Conservation (phyloP, 805 yeast genomes). For the Candida alai region DNA sequence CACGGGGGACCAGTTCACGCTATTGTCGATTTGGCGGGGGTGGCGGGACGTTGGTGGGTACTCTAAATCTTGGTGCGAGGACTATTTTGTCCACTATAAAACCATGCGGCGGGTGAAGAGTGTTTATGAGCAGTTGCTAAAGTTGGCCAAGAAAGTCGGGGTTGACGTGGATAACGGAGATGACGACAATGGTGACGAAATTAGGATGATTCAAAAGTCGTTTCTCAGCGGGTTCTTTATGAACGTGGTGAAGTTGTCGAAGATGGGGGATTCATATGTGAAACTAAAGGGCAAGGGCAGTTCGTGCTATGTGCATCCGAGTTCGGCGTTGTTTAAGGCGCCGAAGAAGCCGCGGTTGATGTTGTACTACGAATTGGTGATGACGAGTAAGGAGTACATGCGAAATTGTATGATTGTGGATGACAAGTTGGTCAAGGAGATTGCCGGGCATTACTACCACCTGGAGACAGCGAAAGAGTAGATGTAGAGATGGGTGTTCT, state of each 20-base stretch:
- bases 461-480: too few species aligned
- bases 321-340: slow-evolving; percentile 60
- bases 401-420: slow-evolving; percentile 70
- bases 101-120: slow-evolving; percentile 66
- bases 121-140: slow-evolving; percentile 64
- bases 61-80: slow-evolving; percentile 80
- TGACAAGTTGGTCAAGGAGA: slow-evolving; percentile 28
- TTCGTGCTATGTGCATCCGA: slow-evolving; percentile 74
- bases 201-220: slow-evolving; percentile 45
- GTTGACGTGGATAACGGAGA: slow-evolving; percentile 27
- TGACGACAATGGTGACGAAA: slow-evolving; percentile 19
- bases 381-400: slow-evolving; percentile 88
- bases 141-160: slow-evolving; percentile 54
- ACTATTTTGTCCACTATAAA: slow-evolving; percentile 74
- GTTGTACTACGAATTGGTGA: slow-evolving; percentile 76
- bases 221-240: slow-evolving; percentile 68
- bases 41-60: slow-evolving; percentile 70
- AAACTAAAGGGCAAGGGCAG: slow-evolving; percentile 59
- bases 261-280: slow-evolving; percentile 65
- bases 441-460: slow-evolving; percentile 5
- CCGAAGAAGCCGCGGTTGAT: slow-evolving; percentile 74
- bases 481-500: too few species aligned
- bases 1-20: slow-evolving; percentile 76
- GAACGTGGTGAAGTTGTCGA: slow-evolving; percentile 56
- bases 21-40: slow-evolving; percentile 69